These are phyloP conservation scores for Lipomyces mesembrius DNA, from an alignment of 805 yeast species.

Conservation along the genomic window DNA sequence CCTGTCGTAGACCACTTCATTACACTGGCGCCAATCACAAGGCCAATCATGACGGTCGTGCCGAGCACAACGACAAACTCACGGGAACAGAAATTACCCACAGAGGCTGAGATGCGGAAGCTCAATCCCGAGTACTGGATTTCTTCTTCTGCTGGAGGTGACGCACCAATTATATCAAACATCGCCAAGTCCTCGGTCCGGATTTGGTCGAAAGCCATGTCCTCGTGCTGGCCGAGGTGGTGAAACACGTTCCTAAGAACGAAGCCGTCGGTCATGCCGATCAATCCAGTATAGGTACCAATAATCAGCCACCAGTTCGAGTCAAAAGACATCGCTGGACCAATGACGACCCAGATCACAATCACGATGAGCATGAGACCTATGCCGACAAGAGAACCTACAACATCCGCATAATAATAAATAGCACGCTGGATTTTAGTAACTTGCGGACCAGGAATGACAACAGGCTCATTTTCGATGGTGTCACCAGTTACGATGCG, in stretches of 20 bases:
- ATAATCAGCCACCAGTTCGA: constrained; percentile 54
- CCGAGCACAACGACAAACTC: too few relatives aligned
- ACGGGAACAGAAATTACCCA: too few relatives aligned
- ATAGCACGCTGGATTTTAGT: constrained; percentile 41
- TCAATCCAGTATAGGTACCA: constrained; percentile 54
- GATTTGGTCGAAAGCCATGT: constrained; percentile 44
- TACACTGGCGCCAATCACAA: constrained; percentile 47
- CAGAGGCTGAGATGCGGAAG: constrained; percentile 25
- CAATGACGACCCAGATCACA: constrained; percentile 49
- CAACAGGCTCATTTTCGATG: not conserved
- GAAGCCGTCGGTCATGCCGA: constrained; percentile 53
- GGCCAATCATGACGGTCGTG: constrained; percentile 18
- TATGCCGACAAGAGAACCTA: constrained; percentile 53
- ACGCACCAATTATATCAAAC: constrained; percentile 27
- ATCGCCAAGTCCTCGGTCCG: constrained; percentile 38
- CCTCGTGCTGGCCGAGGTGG: constrained; percentile 36
- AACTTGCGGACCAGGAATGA: constrained; percentile 31
- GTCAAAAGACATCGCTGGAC: constrained; percentile 47
- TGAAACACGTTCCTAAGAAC: constrained; percentile 49
- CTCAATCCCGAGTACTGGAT: constrained; percentile 10
- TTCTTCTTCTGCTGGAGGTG: constrained; percentile 26
- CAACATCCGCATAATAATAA: constrained; percentile 50
- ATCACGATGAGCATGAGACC: constrained; percentile 47
- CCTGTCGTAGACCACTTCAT: constrained; percentile 51
- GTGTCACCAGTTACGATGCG: constrained; percentile 11